Conservation (phyloP, 331 rosid genomes). For the Stylosanthes scabra region DNA sequence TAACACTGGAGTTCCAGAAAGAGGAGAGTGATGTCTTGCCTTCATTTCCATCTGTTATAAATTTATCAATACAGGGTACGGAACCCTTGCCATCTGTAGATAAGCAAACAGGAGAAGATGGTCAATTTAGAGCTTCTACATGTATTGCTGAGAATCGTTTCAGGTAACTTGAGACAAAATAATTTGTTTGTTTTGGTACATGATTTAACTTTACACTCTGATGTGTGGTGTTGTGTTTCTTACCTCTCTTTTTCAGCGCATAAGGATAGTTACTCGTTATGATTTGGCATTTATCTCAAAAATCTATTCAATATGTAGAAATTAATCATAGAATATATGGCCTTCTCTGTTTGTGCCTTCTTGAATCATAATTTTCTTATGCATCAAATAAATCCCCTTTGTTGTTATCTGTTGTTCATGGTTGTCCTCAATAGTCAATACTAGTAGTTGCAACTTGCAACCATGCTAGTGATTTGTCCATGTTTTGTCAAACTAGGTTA, state of each 20-base stretch:
- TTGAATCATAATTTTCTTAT: constrained; percentile 10
- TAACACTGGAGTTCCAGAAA: constrained; percentile 65
- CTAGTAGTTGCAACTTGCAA: neutral
- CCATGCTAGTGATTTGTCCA: neutral
- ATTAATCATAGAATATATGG: constrained; percentile 19
- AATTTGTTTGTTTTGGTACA: constrained; percentile 1
- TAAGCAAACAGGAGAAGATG: constrained; percentile 49
- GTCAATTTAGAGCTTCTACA: constrained; percentile 46
- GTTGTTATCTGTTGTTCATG: constrained; percentile 29
- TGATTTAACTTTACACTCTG: constrained; percentile 21
- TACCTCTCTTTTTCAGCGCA: too few species aligned
- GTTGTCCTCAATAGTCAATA: constrained; percentile 11
- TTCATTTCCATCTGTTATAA: constrained; percentile 68
- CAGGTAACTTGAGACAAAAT: constrained; percentile 63
- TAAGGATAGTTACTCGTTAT: too few species aligned
- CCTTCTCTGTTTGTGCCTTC: neutral
- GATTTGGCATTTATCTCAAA: too few species aligned
- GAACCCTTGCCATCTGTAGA: constrained; percentile 45
- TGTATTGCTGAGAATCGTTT: constrained; percentile 77
- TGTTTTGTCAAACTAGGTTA: constrained; percentile 29
- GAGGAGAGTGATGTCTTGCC: constrained; percentile 47
- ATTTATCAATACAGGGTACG: constrained; percentile 59
- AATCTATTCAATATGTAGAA: constrained; percentile 7
- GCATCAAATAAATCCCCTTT: neutral
- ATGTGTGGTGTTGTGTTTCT: neutral